Base-by-base conservation (phyloP, 2,329 filamentous ascomycete species). In the Aspergillus fumigatiaffinis region DNA sequence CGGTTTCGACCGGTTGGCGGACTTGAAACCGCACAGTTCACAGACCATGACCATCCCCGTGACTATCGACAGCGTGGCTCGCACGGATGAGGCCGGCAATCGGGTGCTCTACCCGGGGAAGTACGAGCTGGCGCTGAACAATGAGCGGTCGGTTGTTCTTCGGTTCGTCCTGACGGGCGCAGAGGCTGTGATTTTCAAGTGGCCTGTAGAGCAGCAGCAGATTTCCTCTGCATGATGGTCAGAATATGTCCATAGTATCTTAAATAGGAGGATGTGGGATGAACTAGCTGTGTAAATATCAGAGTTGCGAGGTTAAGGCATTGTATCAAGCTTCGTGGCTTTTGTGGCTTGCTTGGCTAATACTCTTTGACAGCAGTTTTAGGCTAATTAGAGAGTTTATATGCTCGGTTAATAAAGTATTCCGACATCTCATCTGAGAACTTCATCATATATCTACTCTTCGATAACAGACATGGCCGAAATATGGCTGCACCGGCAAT, bases 91-190 rank as follows among this genome's bases (percentile, higher is more conserved):
- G 3, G 50, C 63, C 8, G 77, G 76, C 1, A 73, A 77, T 52
- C 63, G 68, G 6, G 64, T 77, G 10, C 53, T 79, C 20, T 78
- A 76, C 50, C 76, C 77, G 6, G 77, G 76, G 0, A 70, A 68
- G 9, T 79, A 78, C 60, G 68, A 72, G 48, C 51, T 79, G 60
- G 69, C 73, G 12, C 51, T 79, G 57, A 76, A 79, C 54, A 71
- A 71, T 58, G 74, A 78, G 59, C 65, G 72, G 12, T 71, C 66
- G 3, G 70, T 70, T 9, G 69, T 73, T 6, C 50, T 68, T 12
- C 55, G 60, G 6, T 71, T 77, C 21, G 69, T 64, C 0, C 62
- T 77, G 65, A 70, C 67, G 3, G 75, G 75, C 0, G 60, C 67
- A 12, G 66, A 64, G 25, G 66, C 61, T 1, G 66, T 69, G 6